phyloP scores from a whole-genome alignment of 2,329 filamentous ascomycete species.

The Sclerotinia glacialis region DNA sequence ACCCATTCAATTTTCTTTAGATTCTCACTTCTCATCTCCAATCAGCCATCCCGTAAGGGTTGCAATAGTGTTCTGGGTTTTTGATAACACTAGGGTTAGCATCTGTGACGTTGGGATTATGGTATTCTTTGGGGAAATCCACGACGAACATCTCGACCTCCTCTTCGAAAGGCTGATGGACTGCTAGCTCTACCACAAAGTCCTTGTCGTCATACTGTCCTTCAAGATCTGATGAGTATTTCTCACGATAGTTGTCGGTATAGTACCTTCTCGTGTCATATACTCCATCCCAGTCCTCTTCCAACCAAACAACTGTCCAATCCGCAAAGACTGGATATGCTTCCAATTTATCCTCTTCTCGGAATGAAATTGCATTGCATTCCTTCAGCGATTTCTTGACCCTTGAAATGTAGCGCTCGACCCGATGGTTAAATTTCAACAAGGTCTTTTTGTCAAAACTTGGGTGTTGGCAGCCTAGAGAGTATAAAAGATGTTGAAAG shows the following conservation, averaged over 20 bases:
- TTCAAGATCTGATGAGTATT: neutral
- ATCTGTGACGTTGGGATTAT: neutral
- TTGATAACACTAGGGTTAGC: neutral
- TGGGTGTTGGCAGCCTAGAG: neutral
- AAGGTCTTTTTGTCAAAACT: slow-evolving; percentile 4
- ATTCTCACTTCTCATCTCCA: neutral
- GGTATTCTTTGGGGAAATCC: neutral
- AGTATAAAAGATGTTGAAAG: neutral
- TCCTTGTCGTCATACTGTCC: neutral
- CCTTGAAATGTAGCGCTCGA: neutral
- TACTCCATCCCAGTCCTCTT: slow-evolving; percentile 10
- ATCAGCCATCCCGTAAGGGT: slow-evolving; percentile 5
- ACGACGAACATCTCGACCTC: neutral
- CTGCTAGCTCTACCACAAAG: neutral
- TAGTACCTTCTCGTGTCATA: neutral
- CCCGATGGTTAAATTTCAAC: neutral
- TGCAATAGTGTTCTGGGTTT: neutral
- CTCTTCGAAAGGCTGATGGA: neutral
- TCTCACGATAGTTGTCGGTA: neutral
- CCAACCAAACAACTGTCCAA: slow-evolving; percentile 6
- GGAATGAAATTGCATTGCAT: neutral
- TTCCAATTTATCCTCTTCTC: neutral
- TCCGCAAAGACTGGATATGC: slow-evolving; percentile 2
- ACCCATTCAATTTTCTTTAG: neutral
- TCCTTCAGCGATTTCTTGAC: slow-evolving; percentile 4